These are phyloP conservation scores for Annulohypoxylon moriforme DNA, from an alignment of 495 filamentous ascomycete species.

Conservation along the genomic window DNA sequence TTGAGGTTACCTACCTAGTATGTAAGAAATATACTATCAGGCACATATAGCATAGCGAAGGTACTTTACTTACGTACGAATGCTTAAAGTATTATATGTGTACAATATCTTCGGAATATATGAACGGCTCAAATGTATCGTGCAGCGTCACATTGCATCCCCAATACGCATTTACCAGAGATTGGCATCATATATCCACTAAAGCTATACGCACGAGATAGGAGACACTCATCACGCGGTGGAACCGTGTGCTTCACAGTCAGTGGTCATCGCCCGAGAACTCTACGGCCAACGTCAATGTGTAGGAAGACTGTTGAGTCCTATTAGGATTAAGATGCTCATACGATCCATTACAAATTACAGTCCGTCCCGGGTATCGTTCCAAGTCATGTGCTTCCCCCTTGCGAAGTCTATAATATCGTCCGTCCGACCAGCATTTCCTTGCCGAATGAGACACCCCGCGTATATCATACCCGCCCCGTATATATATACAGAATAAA, in stretches of 20 bases:
- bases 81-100: not conserved
- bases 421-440: conserved; percentile 20
- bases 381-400: conserved; percentile 35
- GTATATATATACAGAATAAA: conserved; percentile 36
- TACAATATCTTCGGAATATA: not conserved
- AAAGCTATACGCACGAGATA: conserved; percentile 11
- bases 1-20: not conserved
- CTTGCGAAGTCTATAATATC: conserved; percentile 30
- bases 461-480: conserved; percentile 22
- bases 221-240: not conserved
- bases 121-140: not conserved
- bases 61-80: too few relatives aligned
- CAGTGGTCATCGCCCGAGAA: not conserved
- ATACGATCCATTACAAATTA: conserved; percentile 41
- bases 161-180: conserved; percentile 19
- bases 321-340: conserved; percentile 31
- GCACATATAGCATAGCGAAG: too few relatives aligned
- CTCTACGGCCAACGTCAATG: not conserved
- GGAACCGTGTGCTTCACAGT: not conserved
- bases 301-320: conserved; percentile 1
- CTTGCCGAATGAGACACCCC: conserved; percentile 20
- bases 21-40: not conserved
- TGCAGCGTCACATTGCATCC: conserved; percentile 35
- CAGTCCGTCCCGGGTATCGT: conserved; percentile 43
- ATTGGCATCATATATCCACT: not conserved